Evolutionary conservation across 2,329 filamentous ascomycete genomes (phyloP).

Genomic region (Colletotrichum paranaense): DNA sequence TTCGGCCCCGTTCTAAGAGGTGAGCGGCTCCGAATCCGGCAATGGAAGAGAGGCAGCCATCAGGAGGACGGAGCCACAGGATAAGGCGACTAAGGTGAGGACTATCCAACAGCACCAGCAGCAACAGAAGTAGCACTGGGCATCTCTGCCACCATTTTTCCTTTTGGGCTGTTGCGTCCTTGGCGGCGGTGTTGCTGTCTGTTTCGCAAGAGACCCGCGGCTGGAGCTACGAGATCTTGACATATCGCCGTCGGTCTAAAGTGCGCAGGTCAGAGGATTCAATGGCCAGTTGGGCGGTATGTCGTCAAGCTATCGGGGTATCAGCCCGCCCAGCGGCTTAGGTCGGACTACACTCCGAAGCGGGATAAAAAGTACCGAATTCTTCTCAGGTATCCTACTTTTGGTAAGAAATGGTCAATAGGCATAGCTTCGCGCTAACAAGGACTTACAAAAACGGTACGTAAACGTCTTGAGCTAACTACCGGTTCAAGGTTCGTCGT

Average conservation of each 20-base stretch:
- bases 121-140: slow-evolving; percentile 8
- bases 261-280: no score
- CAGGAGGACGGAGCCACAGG: not conserved
- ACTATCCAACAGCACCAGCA: slow-evolving; percentile 13
- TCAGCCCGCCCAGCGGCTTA: not conserved
- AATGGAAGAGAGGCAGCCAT: not conserved
- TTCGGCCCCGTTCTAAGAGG: not conserved
- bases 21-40: no score
- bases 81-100: not conserved
- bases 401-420: not conserved
- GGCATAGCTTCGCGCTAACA: not conserved
- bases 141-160: not conserved
- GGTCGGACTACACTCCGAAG: no score
- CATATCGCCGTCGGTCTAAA: not conserved
- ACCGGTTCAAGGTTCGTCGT: no score
- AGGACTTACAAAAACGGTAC: not conserved
- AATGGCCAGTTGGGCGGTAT: not conserved
- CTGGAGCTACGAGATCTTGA: not conserved
- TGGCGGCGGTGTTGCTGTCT: not conserved
- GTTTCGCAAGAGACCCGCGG: not conserved
- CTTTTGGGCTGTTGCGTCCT: not conserved
- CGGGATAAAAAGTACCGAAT: not conserved
- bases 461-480: not conserved
- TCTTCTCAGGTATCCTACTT: no score
- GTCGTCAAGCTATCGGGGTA: not conserved